phyloP scores from a whole-genome alignment of 129 eudicot genomes.

The Logfia minima region DNA sequence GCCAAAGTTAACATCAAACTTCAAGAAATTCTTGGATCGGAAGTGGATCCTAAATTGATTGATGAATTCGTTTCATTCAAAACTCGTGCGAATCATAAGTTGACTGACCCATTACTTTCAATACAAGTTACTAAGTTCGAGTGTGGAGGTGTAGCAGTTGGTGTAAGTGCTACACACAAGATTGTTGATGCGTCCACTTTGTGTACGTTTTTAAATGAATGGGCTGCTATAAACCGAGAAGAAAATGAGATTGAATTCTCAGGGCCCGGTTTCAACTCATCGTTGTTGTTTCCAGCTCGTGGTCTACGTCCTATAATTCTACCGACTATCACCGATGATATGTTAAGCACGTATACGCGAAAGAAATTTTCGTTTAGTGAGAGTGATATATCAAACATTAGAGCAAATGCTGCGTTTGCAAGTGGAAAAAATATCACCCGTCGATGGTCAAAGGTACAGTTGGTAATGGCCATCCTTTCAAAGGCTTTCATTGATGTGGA shows the following conservation, averaged over 20 bases:
- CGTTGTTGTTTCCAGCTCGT: background rate
- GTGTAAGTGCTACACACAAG: background rate
- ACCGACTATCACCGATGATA: background rate
- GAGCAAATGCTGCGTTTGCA: background rate
- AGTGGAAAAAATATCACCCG: background rate
- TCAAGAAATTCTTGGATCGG: background rate
- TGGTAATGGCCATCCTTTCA: background rate
- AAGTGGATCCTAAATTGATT: background rate
- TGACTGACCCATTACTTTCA: background rate
- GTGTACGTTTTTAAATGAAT: background rate
- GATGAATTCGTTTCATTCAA: background rate
- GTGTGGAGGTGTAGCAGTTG: background rate
- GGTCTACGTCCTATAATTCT: background rate
- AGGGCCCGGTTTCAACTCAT: constrained; percentile 2
- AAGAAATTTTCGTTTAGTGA: background rate
- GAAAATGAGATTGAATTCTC: background rate
- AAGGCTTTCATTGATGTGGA: background rate
- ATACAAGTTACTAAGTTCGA: background rate
- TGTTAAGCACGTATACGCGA: background rate
- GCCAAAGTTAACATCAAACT: background rate
- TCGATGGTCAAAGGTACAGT: background rate
- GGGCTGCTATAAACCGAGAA: background rate
- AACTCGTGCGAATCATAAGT: background rate
- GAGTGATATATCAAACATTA: background rate
- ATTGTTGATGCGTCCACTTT: background rate